Evolutionary conservation across 2,329 filamentous ascomycete species (phyloP), one percentile per base, ranked within the genome.

Genomic region (Pseudogymnoascus sp.): DNA sequence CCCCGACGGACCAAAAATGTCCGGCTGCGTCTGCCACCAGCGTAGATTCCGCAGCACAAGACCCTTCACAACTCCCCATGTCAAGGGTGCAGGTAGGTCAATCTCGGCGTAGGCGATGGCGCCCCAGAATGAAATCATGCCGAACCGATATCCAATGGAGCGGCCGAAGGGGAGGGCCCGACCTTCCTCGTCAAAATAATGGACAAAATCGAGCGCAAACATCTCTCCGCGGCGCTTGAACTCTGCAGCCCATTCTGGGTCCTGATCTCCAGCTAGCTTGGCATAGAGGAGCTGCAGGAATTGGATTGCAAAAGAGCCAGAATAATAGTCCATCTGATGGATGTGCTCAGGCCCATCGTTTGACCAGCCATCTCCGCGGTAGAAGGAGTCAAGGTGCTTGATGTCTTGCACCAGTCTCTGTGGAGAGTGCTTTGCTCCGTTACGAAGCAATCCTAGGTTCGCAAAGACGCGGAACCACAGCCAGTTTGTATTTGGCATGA

Each of bases 291-390:
- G 80, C 70, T 93, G 89, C 4, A 92, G 75, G 67, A 90, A 89
- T 67, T 92, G 89, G 61, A 92, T 93, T 1, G 89, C 89, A 70
- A 92, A 92, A 62, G 86, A 89, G 8, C 88, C 89, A 0, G 87
- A 91, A 73, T 92, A 93, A 70, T 92, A 92, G 71, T 92, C 89
- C 85, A 92, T 91, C 73, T 92, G 89, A 62, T 89, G 87, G 62
- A 92, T 89, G 12, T 85, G 85, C 68, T 87, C 85, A 0, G 89
- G 89, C 0, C 89, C 89, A 70, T 93, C 89, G 67, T 92, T 90
- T 2, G 86, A 90, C 89, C 89, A 93, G 0, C 89, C 89, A 50
- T 85, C 86, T 5, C 89, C 89, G n/a, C 89, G 84, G 70, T 92
- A 90, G 72, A 92, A 93, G 0, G 87, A 90, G 68, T 92, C 85